A percentile compares a stretch with the other conserved stretches of the same genome.
phyloP scores from a whole-genome alignment of 169 alveolate species.

The Plasmodium malariae region DNA sequence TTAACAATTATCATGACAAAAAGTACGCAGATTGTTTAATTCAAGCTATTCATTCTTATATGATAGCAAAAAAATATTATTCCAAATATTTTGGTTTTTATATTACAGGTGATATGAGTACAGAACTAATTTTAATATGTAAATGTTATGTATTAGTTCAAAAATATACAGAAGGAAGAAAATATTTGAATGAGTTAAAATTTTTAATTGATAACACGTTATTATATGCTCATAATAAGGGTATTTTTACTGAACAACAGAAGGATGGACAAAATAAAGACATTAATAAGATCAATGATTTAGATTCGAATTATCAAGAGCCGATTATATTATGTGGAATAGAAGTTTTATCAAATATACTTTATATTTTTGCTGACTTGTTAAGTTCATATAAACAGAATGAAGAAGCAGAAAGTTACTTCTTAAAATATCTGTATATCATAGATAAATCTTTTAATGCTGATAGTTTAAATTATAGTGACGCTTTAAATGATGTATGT shows the following conservation, averaged over 20 bases:
- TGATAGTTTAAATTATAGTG: constrained; percentile 78
- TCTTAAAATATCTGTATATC: constrained; percentile 60
- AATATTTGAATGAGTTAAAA: constrained; percentile 83
- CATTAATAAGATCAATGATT: not conserved
- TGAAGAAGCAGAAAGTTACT: constrained; percentile 76
- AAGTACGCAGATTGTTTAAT: constrained; percentile 80
- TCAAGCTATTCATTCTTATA: constrained; percentile 81
- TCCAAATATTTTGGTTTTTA: constrained; percentile 80
- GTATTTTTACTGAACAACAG: constrained; percentile 32
- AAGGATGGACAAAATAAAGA: constrained; percentile 33
- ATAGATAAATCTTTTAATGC: constrained; percentile 43
- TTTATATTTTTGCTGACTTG: constrained; percentile 77
- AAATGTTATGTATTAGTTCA: constrained; percentile 89
- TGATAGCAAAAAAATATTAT: constrained; percentile 79
- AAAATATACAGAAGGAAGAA: constrained; percentile 82
- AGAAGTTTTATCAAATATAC: constrained; percentile 79
- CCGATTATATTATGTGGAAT: constrained; percentile 80
- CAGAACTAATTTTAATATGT: constrained; percentile 87
- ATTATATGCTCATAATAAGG: constrained; percentile 79
- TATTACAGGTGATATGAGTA: constrained; percentile 87
- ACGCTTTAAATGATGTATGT: constrained; percentile 84
- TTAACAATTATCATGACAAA: constrained; percentile 78
- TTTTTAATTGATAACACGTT: constrained; percentile 88
- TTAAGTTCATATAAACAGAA: constrained; percentile 81
- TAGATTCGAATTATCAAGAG: constrained; percentile 66